phyloP scores from a whole-genome alignment of 805 yeast species.

The Cyberlindnera veronae region DNA sequence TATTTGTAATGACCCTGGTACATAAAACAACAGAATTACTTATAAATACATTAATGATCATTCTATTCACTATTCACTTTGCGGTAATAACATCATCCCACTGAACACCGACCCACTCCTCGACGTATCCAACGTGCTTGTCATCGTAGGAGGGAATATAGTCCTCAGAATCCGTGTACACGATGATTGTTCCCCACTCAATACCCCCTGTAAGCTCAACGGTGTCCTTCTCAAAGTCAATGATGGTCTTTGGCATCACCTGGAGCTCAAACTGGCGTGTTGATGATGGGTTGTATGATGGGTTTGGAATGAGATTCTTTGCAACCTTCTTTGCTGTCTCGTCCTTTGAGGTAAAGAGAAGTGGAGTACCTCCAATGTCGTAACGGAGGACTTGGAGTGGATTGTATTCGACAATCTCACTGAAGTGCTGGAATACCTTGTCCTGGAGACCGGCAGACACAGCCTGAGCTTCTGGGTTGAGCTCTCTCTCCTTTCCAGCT shows the following conservation, averaged over 20 bases:
- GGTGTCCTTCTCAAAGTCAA: constrained; percentile 63
- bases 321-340: constrained; percentile 44
- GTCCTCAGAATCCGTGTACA: constrained; percentile 73
- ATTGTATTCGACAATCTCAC: constrained; percentile 71
- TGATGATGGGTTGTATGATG: constrained; percentile 59
- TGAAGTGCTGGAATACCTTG: constrained; percentile 72
- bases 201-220: constrained; percentile 61
- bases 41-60: too few species aligned
- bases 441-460: constrained; percentile 53
- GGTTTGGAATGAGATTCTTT: constrained; percentile 46
- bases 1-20: constrained; percentile 29
- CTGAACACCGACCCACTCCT: constrained; percentile 81
- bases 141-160: constrained; percentile 53
- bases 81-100: constrained; percentile 58
- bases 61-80: constrained; percentile 1
- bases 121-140: constrained; percentile 71
- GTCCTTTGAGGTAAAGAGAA: constrained; percentile 63
- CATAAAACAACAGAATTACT: too few species aligned
- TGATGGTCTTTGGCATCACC: constrained; percentile 89
- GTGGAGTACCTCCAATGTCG: constrained; percentile 73
- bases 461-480: constrained; percentile 43
- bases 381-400: constrained; percentile 86
- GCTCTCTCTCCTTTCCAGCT: constrained; percentile 19
- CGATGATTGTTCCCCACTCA: constrained; percentile 96
- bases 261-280: constrained; percentile 76